Evolutionary conservation across 805 yeast genomes (phyloP), one percentile per base, ranked within the genome.

Genomic region (Wickerhamomyces canadensis): DNA sequence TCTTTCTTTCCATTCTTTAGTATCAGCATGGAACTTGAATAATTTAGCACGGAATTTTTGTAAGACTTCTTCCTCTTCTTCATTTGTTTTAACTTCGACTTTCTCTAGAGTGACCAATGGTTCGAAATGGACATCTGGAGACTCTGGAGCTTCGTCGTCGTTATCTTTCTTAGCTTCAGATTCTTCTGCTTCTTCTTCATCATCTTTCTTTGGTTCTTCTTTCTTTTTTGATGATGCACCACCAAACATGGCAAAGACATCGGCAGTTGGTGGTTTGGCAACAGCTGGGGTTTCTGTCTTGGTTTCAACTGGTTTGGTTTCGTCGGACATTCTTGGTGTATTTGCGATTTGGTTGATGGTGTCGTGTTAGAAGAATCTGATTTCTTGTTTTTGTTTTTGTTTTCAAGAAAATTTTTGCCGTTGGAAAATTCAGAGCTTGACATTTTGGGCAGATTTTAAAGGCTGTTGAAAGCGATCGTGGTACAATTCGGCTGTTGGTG

Each of bases 1-100:
- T 72, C 98, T 85, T 74, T 93, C 98, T 66, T 93, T 93, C 98
- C 98, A 93, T 68, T 93, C 98, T 58, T 81, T 82, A 37, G 80
- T 55, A 43, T 87, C 95, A 30, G 79, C 74, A 55, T 80, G 80
- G 71, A 84, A 91, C 67, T 87, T 84, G 74, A 91, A 93, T 59
- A 93, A 73, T 68, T 93, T 93, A 50, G 98, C 97, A 61, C 98
- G 77, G 51, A 85, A 86, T 67, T 93, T 93, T 68, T 67, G 80
- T 45, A 81, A 55, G 18, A 78, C 84, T 41, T 84, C 91, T 67
- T 87, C 96, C 47, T 85, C 75, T 65, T 87, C 96, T 65, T 87
- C 96, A 63, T 85, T 84, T 52, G 98, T 88, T 71, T 89, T 91
- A 48, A 91, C 95, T 27, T 93, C 98, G 34, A 93, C 97, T 65